A percentile compares a stretch with the other conserved stretches of the same genome.
These are phyloP conservation scores for Senna siamea DNA, from an alignment of 306 rosid species.

Conservation along the genomic window DNA sequence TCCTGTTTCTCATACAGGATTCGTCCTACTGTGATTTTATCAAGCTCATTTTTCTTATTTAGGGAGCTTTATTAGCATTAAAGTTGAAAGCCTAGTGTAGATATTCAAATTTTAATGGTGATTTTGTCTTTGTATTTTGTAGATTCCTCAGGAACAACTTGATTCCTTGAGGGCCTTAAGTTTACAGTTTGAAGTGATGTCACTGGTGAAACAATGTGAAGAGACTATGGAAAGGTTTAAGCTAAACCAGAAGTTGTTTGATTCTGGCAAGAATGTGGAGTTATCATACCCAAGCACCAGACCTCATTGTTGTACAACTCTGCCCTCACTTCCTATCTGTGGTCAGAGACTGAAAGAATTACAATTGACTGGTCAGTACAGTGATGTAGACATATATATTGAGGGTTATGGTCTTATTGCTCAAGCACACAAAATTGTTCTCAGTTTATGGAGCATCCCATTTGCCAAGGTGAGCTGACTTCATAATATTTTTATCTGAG, in stretches of 20 bases:
- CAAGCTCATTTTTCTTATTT: conserved; percentile 12
- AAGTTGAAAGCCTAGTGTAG: neutral
- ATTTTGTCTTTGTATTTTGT: conserved; percentile 41
- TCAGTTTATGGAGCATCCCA: conserved; percentile 91
- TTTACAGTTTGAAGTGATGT: conserved; percentile 69
- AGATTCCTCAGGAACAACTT: conserved; percentile 75
- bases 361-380: conserved; percentile 64
- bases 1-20: conserved; percentile 22
- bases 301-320: conserved; percentile 59
- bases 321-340: conserved; percentile 69
- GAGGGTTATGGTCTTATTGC: conserved; percentile 70
- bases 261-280: conserved; percentile 60
- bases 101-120: conserved; percentile 26
- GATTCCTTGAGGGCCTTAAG: conserved; percentile 72
- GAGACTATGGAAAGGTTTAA: conserved; percentile 64
- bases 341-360: conserved; percentile 61
- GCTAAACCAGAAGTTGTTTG: conserved; percentile 59
- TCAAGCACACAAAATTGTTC: conserved; percentile 75
- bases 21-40: neutral
- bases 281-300: conserved; percentile 62
- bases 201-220: conserved; percentile 84
- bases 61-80: neutral
- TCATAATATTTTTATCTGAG: neutral
- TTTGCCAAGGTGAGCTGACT: conserved; percentile 75
- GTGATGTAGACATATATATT: conserved; percentile 69